Percentiles rank a stretch among this genome's conserved stretches.
Evolutionary conservation across 2,329 filamentous ascomycete species (phyloP).

Genomic region (Xylaria sp.): DNA sequence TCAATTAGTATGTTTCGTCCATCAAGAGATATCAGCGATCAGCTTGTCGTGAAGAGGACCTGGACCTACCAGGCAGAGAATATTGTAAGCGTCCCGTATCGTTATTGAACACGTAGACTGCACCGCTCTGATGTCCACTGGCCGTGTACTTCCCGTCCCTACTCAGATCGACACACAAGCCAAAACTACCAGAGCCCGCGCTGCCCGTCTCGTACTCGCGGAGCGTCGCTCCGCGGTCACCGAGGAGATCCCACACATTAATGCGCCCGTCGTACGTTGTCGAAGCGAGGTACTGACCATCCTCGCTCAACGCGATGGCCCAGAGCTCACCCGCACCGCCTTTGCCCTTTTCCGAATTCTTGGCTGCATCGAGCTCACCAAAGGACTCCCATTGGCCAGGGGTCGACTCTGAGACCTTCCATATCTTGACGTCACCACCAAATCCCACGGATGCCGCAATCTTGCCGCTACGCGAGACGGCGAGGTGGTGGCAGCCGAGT

Average conservation of each 20-base stretch:
- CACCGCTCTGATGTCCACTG: constrained; percentile 91
- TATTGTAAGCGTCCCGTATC: constrained; percentile 86
- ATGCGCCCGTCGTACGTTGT: constrained; percentile 89
- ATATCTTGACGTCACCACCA: constrained; percentile 87
- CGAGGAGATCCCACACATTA: constrained; percentile 83
- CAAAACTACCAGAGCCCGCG: constrained; percentile 83
- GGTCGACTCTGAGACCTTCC: constrained; percentile 73
- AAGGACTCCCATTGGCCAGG: constrained; percentile 64
- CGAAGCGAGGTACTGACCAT: constrained; percentile 85
- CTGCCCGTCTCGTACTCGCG: constrained; percentile 83
- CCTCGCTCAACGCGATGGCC: constrained; percentile 86
- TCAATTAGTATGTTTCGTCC: constrained; percentile 32
- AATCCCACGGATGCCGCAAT: constrained; percentile 88
- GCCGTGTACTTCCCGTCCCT: constrained; percentile 86
- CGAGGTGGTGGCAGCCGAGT: constrained; percentile 91
- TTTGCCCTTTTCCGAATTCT: constrained; percentile 46
- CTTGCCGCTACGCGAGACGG: constrained; percentile 74
- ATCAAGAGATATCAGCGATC: not conserved
- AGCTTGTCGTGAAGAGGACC: not conserved
- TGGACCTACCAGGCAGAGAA: constrained; percentile 76
- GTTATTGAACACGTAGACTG: constrained; percentile 95
- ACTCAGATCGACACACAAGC: constrained; percentile 84
- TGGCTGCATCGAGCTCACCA: constrained; percentile 56
- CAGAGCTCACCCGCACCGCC: constrained; percentile 77
- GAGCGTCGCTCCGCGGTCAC: constrained; percentile 70